phyloP scores from a whole-genome alignment of 2,329 filamentous ascomycete species.

The Exserohilum turcica region DNA sequence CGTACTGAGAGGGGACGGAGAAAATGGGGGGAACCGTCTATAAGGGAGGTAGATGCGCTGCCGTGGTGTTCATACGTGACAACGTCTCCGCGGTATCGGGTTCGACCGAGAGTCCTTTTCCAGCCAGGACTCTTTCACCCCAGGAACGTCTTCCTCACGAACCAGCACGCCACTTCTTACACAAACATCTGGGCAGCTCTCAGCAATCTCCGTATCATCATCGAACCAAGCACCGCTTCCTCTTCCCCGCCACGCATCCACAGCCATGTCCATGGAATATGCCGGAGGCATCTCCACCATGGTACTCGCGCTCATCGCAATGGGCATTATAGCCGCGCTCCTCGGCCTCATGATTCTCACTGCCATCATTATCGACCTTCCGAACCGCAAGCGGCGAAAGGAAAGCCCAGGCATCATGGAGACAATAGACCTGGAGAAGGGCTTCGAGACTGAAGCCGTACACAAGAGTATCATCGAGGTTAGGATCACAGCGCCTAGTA shows the following conservation, averaged over 20 bases:
- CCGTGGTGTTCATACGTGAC: background rate
- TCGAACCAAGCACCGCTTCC: background rate
- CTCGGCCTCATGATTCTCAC: slow-evolving; percentile 14
- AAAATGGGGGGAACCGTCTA: background rate
- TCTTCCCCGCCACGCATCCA: background rate
- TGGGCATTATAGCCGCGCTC: slow-evolving; percentile 14
- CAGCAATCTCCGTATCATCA: too few relatives aligned
- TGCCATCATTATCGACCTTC: slow-evolving; percentile 15
- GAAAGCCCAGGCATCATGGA: slow-evolving; percentile 8
- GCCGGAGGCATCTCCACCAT: slow-evolving; percentile 14
- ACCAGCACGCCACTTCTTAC: background rate
- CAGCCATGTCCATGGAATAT: slow-evolving; percentile 1
- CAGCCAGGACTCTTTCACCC: background rate
- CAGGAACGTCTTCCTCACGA: background rate
- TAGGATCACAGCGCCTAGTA: background rate
- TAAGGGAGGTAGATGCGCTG: background rate
- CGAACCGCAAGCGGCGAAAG: slow-evolving; percentile 15
- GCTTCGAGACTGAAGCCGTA: slow-evolving; percentile 5
- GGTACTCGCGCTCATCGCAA: slow-evolving; percentile 17
- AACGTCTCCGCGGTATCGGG: background rate
- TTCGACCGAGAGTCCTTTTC: background rate
- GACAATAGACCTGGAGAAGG: slow-evolving; percentile 13
- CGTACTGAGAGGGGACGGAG: background rate
- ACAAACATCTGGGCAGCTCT: background rate
- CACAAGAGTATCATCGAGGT: slow-evolving; percentile 15